phyloP scores from a whole-genome alignment of 768 basidiomycete species.

The Pleurotus salmoneostramineus region DNA sequence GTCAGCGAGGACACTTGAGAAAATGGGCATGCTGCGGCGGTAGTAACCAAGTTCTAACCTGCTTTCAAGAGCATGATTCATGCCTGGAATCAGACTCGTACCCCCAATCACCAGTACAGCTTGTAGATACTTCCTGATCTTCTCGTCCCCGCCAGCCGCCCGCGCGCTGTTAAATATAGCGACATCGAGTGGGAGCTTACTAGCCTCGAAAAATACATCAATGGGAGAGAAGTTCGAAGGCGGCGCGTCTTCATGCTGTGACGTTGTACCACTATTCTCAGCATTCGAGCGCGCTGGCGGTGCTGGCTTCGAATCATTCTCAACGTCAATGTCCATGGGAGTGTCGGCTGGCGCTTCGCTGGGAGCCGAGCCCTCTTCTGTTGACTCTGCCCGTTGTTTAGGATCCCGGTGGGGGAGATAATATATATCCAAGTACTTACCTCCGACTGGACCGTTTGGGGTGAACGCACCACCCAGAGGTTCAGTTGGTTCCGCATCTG shows the following conservation, averaged over 20 bases:
- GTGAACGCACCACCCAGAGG: conserved; percentile 15
- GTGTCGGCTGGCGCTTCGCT: conserved; percentile 22
- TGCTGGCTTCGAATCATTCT: conserved; percentile 35
- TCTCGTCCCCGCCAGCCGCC: conserved; percentile 85
- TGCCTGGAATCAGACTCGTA: conserved; percentile 72
- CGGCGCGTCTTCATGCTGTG: conserved; percentile 17
- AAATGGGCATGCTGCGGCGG: background rate
- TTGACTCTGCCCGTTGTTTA: conserved; percentile 18
- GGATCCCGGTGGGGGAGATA: background rate
- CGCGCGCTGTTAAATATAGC: conserved; percentile 90
- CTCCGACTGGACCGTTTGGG: conserved; percentile 1
- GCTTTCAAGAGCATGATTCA: conserved; percentile 84
- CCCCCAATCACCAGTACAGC: conserved; percentile 89
- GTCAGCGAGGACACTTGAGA: background rate
- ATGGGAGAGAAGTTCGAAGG: conserved; percentile 42
- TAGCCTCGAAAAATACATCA: conserved; percentile 81
- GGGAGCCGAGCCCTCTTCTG: conserved; percentile 22
- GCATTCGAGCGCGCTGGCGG: conserved; percentile 19
- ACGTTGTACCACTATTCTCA: conserved; percentile 15
- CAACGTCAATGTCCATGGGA: conserved; percentile 46
- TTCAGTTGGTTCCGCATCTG: conserved; percentile 15
- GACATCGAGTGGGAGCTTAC: conserved; percentile 87
- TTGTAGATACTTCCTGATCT: conserved; percentile 84
- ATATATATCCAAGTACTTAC: background rate
- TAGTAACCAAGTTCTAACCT: conserved; percentile 41